Base-by-base conservation (phyloP, 805 yeast genomes). In the Cyberlindnera mrakii region DNA sequence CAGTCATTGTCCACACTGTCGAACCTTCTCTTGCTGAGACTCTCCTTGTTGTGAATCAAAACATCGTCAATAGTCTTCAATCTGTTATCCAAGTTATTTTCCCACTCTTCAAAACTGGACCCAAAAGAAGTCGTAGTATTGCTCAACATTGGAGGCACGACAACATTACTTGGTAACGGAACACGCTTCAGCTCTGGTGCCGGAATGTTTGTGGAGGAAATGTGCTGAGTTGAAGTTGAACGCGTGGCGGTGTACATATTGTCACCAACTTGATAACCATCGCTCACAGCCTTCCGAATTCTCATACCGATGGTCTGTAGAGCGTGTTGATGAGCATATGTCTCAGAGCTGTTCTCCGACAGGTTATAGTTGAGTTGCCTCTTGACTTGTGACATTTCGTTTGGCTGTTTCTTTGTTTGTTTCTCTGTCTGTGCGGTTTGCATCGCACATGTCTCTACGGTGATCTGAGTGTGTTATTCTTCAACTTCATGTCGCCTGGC, bases 291-390 rank as follows among this genome's bases (percentile, higher is more conserved):
- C 51, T 81, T 80, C 54, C 91, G 72, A 45, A 84, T 77, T 48
- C 87, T 70, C 87, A 81, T 82, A 0, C 88, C 89, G 6, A 82
- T 55, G 0, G 80, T 72, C 33, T 78, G 71, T 19, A 82, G 67
- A 20, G 66, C 58, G 39, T 54, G 52, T 47, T 63, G 66, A 45
- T 60, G 35, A 60, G 68, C 13, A 60, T 55, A 33, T 57, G 60
- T n/a, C 63, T 64, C 54, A 57, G 59, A 33, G 37, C 54, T 6
- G 45, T 52, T 39, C 46, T 51, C 29, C 29, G 53, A 6, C 39
- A 46, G 23, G 62, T 57, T 48, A 54, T 55, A 37, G 58, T 54
- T 46, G 48, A 60, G 49, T 48, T 61, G 63, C 60, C 63, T 68
- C 57, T 68, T 59, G 53, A 61, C 53, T 58, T 64, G 51, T 53